Evolutionary conservation across 2,329 filamentous ascomycete species (phyloP), one percentile per base, ranked within the genome.

Genomic region (Onygenales sp.): DNA sequence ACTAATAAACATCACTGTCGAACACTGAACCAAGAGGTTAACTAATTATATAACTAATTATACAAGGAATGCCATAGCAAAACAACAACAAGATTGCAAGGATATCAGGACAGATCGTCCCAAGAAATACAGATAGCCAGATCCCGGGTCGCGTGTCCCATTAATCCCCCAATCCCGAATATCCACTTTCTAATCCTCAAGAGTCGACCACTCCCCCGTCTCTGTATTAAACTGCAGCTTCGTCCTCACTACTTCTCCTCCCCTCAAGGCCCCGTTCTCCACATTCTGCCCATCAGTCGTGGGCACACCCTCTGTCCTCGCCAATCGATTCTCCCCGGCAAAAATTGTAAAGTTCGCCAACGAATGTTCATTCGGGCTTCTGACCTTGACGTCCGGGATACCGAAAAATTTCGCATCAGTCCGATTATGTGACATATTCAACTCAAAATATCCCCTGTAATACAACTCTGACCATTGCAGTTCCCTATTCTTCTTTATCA

Each of bases 381-480:
- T 31, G 33, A 27, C 39, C 33, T 49, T 39, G 14, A 49, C 21
- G 0, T 77, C 82, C 0, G 84, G 83, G 62, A 78, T 63, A 40
- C 82, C 85, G 59, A 83, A 89, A 68, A 78, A 89, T 10, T 74
- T 73, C 0, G 85, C 85, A 13, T 78, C 72, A 2, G 85, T 73
- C 42, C 76, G 70, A 8, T 83, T 74, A 17, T 78, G 74, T n/a
- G 70, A 73, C 52, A 87, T 71, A 48, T 78, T 75, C 43, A 88
- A 70, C 62, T 85, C 78, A 59, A 82, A 87, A 69, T 88, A 88
- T 0, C 85, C 86, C 13, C 85, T 76, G 66, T 88, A 88, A 65
- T 86, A 88, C 7, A 83, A 66, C 54, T 88, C 85, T 59, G 84
- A 80, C 85, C 85, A 88, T 61, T 86, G 82, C 45, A 88, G 70